A percentile compares a stretch with the other conserved stretches of the same genome.
These are phyloP conservation scores for Ceratobasidium sp. DNA, from an alignment of 1,284 basidiomycete species.

Conservation along the genomic window DNA sequence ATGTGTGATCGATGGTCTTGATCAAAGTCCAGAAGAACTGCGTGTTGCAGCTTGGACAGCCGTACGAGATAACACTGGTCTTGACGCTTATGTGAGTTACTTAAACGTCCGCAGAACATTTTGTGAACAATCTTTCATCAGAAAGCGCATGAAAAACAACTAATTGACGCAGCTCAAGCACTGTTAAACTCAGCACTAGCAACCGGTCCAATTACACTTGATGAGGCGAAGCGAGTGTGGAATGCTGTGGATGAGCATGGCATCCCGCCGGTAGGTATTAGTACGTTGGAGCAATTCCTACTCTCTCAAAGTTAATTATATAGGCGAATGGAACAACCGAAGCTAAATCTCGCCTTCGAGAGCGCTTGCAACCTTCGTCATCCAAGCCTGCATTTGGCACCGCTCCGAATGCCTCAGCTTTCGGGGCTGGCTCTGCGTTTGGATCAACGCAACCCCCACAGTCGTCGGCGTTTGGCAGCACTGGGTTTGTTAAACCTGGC, in stretches of 20 bases:
- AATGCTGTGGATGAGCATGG: constrained; percentile 26
- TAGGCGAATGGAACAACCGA: constrained; percentile 22
- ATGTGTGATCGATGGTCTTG: constrained; percentile 69
- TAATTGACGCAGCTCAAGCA: constrained; percentile 9
- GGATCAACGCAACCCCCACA: constrained; percentile 15
- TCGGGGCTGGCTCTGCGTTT: constrained; percentile 16
- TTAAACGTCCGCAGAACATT: neutral
- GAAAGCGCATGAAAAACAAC: constrained; percentile 62
- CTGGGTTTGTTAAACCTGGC: constrained; percentile 37
- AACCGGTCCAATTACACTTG: constrained; percentile 27
- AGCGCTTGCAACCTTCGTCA: constrained; percentile 21
- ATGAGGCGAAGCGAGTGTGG: constrained; percentile 29
- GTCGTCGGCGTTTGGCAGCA: constrained; percentile 28
- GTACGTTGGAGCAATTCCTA: neutral
- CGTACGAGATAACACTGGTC: constrained; percentile 56
- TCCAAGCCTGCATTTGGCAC: constrained; percentile 24
- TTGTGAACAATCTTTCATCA: constrained; percentile 44
- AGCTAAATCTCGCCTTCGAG: constrained; percentile 29
- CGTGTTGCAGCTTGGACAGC: constrained; percentile 72
- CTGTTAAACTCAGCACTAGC: constrained; percentile 10
- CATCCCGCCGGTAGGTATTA: constrained; percentile 10
- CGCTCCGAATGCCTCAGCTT: constrained; percentile 8
- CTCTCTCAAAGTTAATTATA: neutral
- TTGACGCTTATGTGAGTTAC: constrained; percentile 72
- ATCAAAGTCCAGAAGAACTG: constrained; percentile 84